Base-by-base conservation (phyloP, 306 rosid species). In the Rosa multiflora region DNA sequence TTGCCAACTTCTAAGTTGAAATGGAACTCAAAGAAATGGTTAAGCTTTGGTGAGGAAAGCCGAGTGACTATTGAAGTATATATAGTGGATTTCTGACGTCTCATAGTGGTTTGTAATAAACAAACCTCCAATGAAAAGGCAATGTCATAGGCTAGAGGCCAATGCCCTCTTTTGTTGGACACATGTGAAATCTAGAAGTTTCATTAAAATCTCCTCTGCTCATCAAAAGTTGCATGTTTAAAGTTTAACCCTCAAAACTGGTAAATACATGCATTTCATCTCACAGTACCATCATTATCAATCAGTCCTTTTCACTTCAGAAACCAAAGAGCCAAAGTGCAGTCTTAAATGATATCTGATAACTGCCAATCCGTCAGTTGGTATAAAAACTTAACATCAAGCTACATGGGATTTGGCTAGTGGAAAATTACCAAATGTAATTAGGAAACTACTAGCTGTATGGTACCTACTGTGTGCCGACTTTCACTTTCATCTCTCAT, bases 61-160 rank as follows among this genome's bases (percentile, higher is more conserved):
- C 42, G 43, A 39, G 18, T 11, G 79, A 82, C 73, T 23, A 63
- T 5, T 21, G 78, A 48, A 23, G 64, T 76, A 77, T 86, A 90
- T 89, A 73, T 62, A 62, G 72, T 72, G 67, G 42, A 37, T 18
- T 32, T 47, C 72, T 42, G 58, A 1, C 39, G 53, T 43, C 61
- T 70, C 75, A 43, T 70, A 52, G 64, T 74, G 70, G 72, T 67
- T 42, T 32, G 5, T 13, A 68, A 62, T 69, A 68, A 61, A 46
- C 29, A n/a, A 70, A 11, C 21, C 63, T 39, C 58, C 70, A 43
- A 80, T 80, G 39, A 69, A 59, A 63, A 74, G 79, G 52, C 42
- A 42, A 58, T 74, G 52, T 13, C 78, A 74, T 29, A 39, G 8
- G 61, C 59, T 32, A 70, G 76, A 70, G 52, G 55, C 61, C 5